Base-by-base conservation (phyloP, 2,329 filamentous ascomycete genomes). In the Truncatella angustata region DNA sequence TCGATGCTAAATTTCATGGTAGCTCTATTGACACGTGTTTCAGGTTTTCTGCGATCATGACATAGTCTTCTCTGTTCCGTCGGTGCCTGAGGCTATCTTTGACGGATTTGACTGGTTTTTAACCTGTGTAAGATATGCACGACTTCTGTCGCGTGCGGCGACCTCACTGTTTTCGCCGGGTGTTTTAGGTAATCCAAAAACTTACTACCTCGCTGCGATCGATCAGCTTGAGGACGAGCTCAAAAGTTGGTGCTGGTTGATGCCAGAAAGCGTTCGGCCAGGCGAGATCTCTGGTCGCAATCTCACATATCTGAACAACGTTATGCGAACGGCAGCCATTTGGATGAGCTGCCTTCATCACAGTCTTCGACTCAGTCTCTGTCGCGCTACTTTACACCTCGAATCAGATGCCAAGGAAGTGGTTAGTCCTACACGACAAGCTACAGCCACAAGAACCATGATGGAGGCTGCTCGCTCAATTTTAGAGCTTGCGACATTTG, bases 11-110 rank as follows among this genome's bases (percentile, higher is more conserved):
- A n/a, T n/a, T n/a, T n/a, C n/a, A n/a, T n/a, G n/a, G n/a, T n/a
- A n/a, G n/a, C n/a, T n/a, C n/a, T n/a, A n/a, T n/a, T 21, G 18
- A 36, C 36, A 32, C 3, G n/a, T n/a, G n/a, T n/a, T n/a, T n/a
- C 49, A 66, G 64, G 53, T 55, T 2, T 68, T 69, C 32, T 57
- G 65, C 20, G 66, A 69, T 51, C 57, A 62, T 39, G 65, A 68
- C 51, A 69, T 69, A 32, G 56, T 57, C 5, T 64, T 63, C n/a
- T 64, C 64, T 0, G 53, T 68, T 1, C 65, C 66, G 1, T 9
- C 43, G 3, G 52, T 62, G 3, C 56, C 60, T 3, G 62, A 63
- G 37, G 54, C 58, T 5, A 44, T 57, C 0, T 51, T 60, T 3
- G 60, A 55, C 1, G 64, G 60, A 5, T 57, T 62, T 34, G 59